Base-by-base conservation (phyloP, 1,139 yeast species). In the Pichia sp. region DNA sequence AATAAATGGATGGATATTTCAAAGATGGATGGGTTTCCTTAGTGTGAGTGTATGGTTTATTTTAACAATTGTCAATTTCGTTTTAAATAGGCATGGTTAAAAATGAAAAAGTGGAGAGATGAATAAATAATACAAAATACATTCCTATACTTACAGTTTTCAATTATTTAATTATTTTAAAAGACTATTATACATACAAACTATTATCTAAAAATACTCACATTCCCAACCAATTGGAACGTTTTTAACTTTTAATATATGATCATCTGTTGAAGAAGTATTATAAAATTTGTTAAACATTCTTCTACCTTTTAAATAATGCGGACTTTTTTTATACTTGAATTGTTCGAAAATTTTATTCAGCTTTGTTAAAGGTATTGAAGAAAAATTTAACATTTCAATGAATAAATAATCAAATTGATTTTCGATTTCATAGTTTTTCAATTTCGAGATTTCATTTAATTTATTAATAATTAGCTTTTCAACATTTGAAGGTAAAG, bases 1-100 rank as follows among this genome's bases (percentile, higher is more conserved):
- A 1, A 52, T 59, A 38, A 72, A 73, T 51, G 57, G 63, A 18
- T 76, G 81, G 81, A 58, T 56, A 44, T 62, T 76, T 43, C 73
- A 71, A 53, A 62, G 68, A 49, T 65, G 58, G 45, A 64, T 75
- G 37, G 67, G 70, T 1, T 32, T 46, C 9, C 39, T 63, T n/a
- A 65, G 64, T 2, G 59, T 69, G 9, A 2, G 32, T 4, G 60
- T 68, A 55, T 70, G 74, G 73, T 39, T 58, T 38, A 6, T 53
- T 1, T 50, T 65, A 4, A 65, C 65, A 0, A 10, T 34, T 4
- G 6, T 34, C 4, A 54, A 54, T 40, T 43, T 48, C 26, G 18
- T 46, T 2, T 27, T 46, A 3, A 44, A 51, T 25, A 38, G 53
- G 18, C 31, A 44, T 28, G 32, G 33, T 29, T 41, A 34, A 37